Conservation (phyloP, 2,329 filamentous ascomycete species). For the Xylogone sp. region DNA sequence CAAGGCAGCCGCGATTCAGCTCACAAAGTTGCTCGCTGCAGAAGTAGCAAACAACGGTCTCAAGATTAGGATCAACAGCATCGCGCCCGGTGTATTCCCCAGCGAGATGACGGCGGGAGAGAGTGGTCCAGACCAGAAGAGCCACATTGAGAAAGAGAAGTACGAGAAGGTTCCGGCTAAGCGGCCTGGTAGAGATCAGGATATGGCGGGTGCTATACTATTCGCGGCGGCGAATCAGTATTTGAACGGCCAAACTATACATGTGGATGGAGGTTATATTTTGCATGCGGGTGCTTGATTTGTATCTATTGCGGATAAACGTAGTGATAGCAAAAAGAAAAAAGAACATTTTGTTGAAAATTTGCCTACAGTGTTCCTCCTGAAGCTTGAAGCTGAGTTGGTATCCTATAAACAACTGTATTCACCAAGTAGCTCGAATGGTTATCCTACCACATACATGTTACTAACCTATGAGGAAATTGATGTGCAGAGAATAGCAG, state of each 20-base stretch:
- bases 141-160: slow-evolving; percentile 47
- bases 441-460: too few relatives aligned
- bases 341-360: too few relatives aligned
- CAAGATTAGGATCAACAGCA: slow-evolving; percentile 53
- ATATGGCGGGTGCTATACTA: slow-evolving; percentile 54
- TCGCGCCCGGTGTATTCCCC: slow-evolving; percentile 54
- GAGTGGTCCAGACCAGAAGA: slow-evolving; percentile 48
- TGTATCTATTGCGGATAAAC: too few relatives aligned
- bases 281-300: slow-evolving; percentile 29
- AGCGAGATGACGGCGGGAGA: slow-evolving; percentile 52
- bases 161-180: slow-evolving; percentile 45
- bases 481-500: too few relatives aligned
- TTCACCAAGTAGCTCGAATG: too few relatives aligned
- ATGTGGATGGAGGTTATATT: slow-evolving; percentile 52
- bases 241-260: slow-evolving; percentile 34
- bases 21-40: slow-evolving; percentile 50
- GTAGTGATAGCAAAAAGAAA: too few relatives aligned
- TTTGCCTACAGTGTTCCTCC: too few relatives aligned
- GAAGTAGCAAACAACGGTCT: slow-evolving; percentile 44
- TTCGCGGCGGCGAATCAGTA: slow-evolving; percentile 44
- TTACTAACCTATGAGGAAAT: too few relatives aligned
- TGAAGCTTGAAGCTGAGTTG: too few relatives aligned
- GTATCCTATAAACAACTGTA: too few relatives aligned
- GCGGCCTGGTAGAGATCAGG: slow-evolving; percentile 52
- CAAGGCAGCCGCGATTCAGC: slow-evolving; percentile 48